Evolutionary conservation across 345 rosid species (phyloP).

Genomic region (Erodium maritimum): DNA sequence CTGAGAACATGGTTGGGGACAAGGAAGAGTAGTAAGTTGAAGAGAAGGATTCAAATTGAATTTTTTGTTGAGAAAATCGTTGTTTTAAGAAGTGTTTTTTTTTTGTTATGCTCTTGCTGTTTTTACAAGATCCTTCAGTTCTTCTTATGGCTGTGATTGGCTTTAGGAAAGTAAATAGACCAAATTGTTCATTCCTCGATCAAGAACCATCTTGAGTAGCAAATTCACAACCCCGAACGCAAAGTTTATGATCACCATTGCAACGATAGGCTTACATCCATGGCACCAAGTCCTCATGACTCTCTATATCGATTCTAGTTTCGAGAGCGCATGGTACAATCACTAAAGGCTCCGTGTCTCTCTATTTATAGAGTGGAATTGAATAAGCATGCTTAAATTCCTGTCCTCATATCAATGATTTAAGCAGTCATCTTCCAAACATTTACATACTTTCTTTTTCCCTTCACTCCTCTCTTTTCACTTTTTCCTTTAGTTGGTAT

Average conservation of each 20-base stretch:
- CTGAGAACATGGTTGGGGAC: too few relatives aligned
- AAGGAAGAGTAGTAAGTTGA: too few relatives aligned
- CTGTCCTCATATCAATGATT: conserved; percentile 16
- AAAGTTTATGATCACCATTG: conserved; percentile 38
- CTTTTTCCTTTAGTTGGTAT: conserved; percentile 1
- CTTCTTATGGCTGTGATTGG: too few relatives aligned
- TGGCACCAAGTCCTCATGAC: too few relatives aligned
- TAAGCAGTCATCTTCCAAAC: conserved; percentile 6
- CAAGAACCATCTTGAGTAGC: conserved; percentile 49
- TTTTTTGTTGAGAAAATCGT: too few relatives aligned
- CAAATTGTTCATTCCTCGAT: conserved; percentile 36
- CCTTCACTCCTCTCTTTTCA: not conserved
- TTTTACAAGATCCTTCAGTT: too few relatives aligned
- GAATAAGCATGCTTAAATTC: conserved; percentile 17
- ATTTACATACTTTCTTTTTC: conserved; percentile 6
- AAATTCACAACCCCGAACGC: conserved; percentile 41
- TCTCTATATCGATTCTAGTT: conserved; percentile 2
- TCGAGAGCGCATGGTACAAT: not conserved
- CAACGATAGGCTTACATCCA: conserved; percentile 31
- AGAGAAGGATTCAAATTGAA: too few relatives aligned
- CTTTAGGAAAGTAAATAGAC: conserved; percentile 9
- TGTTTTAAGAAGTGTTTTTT: too few relatives aligned
- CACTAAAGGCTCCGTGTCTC: not conserved
- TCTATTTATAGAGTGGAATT: conserved; percentile 3
- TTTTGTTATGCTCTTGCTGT: too few relatives aligned